Conservation (phyloP, 1,139 yeast species). For the Taphrina pruni region DNA sequence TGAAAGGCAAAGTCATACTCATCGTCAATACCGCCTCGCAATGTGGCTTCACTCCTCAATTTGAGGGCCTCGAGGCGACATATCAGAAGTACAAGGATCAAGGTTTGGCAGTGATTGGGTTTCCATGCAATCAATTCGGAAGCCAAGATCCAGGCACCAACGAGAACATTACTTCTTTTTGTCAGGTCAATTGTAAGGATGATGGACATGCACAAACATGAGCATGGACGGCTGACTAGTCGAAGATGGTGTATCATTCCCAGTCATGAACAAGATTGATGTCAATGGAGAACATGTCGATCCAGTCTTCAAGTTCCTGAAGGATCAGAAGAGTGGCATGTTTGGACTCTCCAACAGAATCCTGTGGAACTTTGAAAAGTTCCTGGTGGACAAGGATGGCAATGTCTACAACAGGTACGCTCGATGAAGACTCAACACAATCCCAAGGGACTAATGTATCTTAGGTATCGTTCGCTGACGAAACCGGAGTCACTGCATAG, state of each 20-base stretch:
- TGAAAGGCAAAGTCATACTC: conserved; percentile 87
- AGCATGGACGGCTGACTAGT: not conserved
- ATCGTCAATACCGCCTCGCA: conserved; percentile 93
- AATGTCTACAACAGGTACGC: conserved; percentile 64
- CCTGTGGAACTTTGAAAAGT: conserved; percentile 49
- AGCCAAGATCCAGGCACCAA: conserved; percentile 81
- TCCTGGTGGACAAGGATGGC: conserved; percentile 74
- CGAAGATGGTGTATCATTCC: conserved; percentile 58
- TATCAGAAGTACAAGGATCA: conserved; percentile 76
- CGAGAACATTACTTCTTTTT: conserved; percentile 67
- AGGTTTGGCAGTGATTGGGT: conserved; percentile 81
- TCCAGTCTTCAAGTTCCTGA: conserved; percentile 79
- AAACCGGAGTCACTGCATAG: conserved; percentile 57
- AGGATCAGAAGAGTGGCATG: conserved; percentile 57
- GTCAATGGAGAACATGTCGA: conserved; percentile 85
- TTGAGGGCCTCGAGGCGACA: conserved; percentile 79
- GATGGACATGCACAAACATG: not conserved
- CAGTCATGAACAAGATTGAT: conserved; percentile 80
- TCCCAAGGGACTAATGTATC: not conserved
- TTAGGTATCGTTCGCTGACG: conserved; percentile 64
- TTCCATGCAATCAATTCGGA: conserved; percentile 93
- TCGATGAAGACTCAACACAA: not conserved
- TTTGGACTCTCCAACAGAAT: conserved; percentile 35
- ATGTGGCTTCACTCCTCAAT: conserved; percentile 60
- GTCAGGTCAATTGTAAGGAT: conserved; percentile 60